Percentiles rank a stretch among this genome's conserved stretches.
These are phyloP conservation scores for Metarhizium album DNA, from an alignment of 2,329 filamentous ascomycete genomes.

Conservation along the genomic window DNA sequence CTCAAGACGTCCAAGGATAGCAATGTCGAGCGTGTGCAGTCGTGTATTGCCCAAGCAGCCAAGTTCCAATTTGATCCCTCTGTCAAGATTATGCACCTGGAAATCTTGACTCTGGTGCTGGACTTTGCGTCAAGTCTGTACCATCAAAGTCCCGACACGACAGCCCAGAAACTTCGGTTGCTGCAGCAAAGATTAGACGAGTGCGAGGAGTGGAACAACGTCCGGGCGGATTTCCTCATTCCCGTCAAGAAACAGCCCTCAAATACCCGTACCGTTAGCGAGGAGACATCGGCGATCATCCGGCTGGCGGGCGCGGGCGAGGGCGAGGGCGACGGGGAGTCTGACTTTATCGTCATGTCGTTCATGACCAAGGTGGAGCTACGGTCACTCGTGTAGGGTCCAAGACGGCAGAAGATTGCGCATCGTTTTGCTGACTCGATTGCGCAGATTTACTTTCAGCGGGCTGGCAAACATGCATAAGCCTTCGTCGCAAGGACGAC, in stretches of 20 bases:
- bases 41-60: slow-evolving; percentile 61
- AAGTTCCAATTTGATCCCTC: slow-evolving; percentile 58
- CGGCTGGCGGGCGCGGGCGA: slow-evolving; percentile 31
- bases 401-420: background rate
- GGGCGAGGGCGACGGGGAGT: slow-evolving; percentile 31
- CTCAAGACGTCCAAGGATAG: slow-evolving; percentile 54
- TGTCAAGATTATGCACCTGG: slow-evolving; percentile 55
- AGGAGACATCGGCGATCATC: slow-evolving; percentile 45
- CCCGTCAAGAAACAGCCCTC: slow-evolving; percentile 43
- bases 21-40: slow-evolving; percentile 58
- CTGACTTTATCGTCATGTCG: slow-evolving; percentile 48
- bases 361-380: slow-evolving; percentile 51
- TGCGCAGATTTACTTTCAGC: slow-evolving; percentile 40
- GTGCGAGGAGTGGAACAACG: slow-evolving; percentile 37
- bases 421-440: background rate
- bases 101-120: slow-evolving; percentile 53
- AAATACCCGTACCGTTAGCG: slow-evolving; percentile 40
- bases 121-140: slow-evolving; percentile 62
- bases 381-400: slow-evolving; percentile 41
- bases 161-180: slow-evolving; percentile 47
- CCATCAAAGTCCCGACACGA: slow-evolving; percentile 46
- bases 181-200: slow-evolving; percentile 54
- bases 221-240: slow-evolving; percentile 39
- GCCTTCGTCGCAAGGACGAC: slow-evolving; percentile 21
- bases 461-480: slow-evolving; percentile 36